Evolutionary conservation across 2,329 filamentous ascomycete species (phyloP), one percentile per base, ranked within the genome.

Genomic region (Aspergillus sclerotialis): DNA sequence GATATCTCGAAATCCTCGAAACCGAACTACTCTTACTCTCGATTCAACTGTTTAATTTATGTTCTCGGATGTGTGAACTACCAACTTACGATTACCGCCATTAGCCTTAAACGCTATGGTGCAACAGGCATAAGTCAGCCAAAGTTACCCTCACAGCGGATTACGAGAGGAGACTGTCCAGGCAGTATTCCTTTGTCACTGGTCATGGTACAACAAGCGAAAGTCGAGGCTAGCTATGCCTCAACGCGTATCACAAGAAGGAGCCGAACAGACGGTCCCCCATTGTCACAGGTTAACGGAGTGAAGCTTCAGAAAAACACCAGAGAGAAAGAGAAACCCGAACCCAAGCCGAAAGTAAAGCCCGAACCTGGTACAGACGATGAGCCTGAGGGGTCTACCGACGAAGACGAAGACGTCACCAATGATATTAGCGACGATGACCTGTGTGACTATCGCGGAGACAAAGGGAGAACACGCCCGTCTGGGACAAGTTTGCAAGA

Each of bases 321-420:
- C 12, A 17, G 10, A 17, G 28, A 33, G 14, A 28, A n/a, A 7
- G 13, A 36, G 12, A 18, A 36, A 12, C 23, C 19, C n/a, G 39
- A 30, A 19, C 10, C 12, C 8, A 18, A 28, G 9, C 25, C 30
- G 12, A 26, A 19, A 7, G 5, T 23, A 18, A 46, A 45, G 34
- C 33, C 35, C 1, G 38, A 44, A 30, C 55, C 55, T 3, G 56
- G 45, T 5, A 60, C 50, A 9, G 55, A 62, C 24, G 58, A 56
- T 31, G 58, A 57, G 10, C 61, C 60, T 3, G 14, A 56, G 4
- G 61, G 58, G 35, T 58, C 55, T 2, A 55, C 40, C 15, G 53
- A 58, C 12, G 58, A 60, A 9, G 52, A 56, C 11, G 29, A 29
- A 7, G 30, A 30, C 5, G 26, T 35, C 18, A 36, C 25, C 28